Percentiles rank a stretch among this genome's conserved stretches.
Evolutionary conservation across 768 basidiomycete genomes (phyloP).

Genomic region (Cytidiella melzeri): DNA sequence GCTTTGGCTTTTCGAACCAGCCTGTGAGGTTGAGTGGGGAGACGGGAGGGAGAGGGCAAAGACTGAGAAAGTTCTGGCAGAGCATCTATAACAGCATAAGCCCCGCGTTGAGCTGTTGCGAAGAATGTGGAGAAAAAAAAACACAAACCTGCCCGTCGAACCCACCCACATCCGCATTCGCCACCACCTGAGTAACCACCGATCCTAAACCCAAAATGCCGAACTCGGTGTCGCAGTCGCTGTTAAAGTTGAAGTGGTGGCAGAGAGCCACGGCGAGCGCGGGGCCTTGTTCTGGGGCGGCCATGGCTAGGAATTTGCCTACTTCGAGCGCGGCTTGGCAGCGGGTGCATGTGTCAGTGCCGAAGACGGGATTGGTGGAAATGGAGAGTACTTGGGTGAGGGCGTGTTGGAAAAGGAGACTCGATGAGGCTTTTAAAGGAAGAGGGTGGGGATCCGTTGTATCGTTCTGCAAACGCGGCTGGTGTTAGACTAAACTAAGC

Average conservation of each 20-base stretch:
- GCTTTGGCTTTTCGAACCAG: constrained; percentile 79
- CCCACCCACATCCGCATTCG: constrained; percentile 65
- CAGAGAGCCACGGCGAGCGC: constrained; percentile 54
- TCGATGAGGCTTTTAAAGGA: constrained; percentile 47
- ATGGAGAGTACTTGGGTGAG: constrained; percentile 54
- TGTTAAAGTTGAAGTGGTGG: constrained; percentile 44
- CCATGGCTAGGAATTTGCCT: constrained; percentile 60
- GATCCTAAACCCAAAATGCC: constrained; percentile 46
- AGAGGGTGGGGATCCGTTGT: constrained; percentile 60
- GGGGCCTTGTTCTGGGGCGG: constrained; percentile 56
- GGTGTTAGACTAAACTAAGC: background rate
- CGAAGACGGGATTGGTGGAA: constrained; percentile 45
- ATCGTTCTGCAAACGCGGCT: constrained; percentile 34
- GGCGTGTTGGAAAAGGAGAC: constrained; percentile 44
- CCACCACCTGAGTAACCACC: constrained; percentile 63
- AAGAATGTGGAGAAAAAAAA: background rate
- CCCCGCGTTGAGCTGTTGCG: too few relatives aligned
- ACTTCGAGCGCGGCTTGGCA: constrained; percentile 59
- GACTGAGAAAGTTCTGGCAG: constrained; percentile 51
- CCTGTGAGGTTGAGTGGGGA: constrained; percentile 53
- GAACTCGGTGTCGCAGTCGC: constrained; percentile 42
- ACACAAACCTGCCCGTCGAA: constrained; percentile 61
- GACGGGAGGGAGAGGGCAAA: constrained; percentile 54
- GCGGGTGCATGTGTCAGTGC: constrained; percentile 45
- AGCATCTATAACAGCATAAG: constrained; percentile 34